Conservation (phyloP, 306 rosid genomes). For the Rubus parviflorus region DNA sequence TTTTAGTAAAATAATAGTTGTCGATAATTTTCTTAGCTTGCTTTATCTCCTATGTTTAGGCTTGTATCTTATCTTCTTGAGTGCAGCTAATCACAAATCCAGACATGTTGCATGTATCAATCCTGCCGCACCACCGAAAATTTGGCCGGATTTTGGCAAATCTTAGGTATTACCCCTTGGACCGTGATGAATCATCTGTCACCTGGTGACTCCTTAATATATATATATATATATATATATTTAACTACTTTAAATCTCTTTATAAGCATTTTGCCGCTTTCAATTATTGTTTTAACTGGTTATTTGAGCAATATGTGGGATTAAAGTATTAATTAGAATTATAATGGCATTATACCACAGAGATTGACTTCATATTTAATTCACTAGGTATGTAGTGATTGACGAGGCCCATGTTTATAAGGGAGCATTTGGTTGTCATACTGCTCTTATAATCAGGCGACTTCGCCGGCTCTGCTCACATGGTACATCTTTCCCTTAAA, state of each 20-base stretch:
- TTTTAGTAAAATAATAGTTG: constrained; percentile 23
- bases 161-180: constrained; percentile 58
- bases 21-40: constrained; percentile 22
- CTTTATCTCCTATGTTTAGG: constrained; percentile 26
- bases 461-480: constrained; percentile 78
- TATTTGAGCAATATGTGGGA: constrained; percentile 22
- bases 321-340: not conserved
- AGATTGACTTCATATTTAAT: constrained; percentile 26
- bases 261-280: constrained; percentile 1
- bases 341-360: not conserved
- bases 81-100: constrained; percentile 95
- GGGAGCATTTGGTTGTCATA: constrained; percentile 98
- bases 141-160: constrained; percentile 77
- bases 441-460: constrained; percentile 80
- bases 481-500: constrained; percentile 39
- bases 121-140: constrained; percentile 73
- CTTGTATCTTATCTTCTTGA: constrained; percentile 26
- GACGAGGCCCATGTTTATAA: constrained; percentile 92
- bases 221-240: not conserved
- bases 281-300: constrained; percentile 7
- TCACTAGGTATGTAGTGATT: constrained; percentile 70
- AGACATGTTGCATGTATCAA: constrained; percentile 91
- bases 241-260: not conserved
- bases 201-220: not conserved
- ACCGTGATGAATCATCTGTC: not conserved